Percentiles rank a stretch among this genome's conserved stretches.
phyloP scores from a whole-genome alignment of 495 filamentous ascomycete species.

The Niebla homalea region DNA sequence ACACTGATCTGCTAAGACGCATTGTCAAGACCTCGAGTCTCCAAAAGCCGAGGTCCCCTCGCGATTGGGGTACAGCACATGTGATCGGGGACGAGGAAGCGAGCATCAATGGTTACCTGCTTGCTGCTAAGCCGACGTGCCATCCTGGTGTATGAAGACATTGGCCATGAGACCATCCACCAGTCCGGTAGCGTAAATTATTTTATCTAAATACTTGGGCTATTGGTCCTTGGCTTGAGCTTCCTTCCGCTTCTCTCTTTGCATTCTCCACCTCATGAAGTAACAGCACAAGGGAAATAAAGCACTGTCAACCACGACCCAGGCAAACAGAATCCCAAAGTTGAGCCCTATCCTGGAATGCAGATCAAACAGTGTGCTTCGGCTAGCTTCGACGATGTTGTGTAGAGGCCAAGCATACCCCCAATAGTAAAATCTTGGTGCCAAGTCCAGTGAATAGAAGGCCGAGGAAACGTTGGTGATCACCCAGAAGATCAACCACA shows the following conservation, averaged over 20 bases:
- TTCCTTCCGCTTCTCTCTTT: constrained; percentile 19
- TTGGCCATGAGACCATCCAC: too few species aligned
- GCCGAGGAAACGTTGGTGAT: constrained; percentile 54
- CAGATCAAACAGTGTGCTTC: constrained; percentile 50
- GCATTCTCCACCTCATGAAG: constrained; percentile 46
- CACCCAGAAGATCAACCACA: constrained; percentile 68
- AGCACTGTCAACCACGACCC: constrained; percentile 40
- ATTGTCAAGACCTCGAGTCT: too few species aligned
- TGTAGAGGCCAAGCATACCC: constrained; percentile 65
- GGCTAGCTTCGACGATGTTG: constrained; percentile 48
- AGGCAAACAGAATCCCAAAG: constrained; percentile 49
- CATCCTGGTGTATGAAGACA: too few species aligned
- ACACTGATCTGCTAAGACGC: too few species aligned
- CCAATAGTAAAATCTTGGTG: constrained; percentile 49
- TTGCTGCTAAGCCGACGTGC: too few species aligned
- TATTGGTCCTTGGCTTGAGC: neutral
- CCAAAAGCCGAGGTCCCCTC: too few species aligned
- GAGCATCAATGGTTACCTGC: too few species aligned
- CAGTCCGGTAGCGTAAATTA: too few species aligned
- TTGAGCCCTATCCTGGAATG: constrained; percentile 51
- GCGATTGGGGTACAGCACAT: too few species aligned
- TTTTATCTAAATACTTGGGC: neutral
- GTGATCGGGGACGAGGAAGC: too few species aligned
- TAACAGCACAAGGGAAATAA: constrained; percentile 50
- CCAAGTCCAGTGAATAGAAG: constrained; percentile 50